Conservation (phyloP, 148 eudicot genomes). For the Rhododendron vialii region DNA sequence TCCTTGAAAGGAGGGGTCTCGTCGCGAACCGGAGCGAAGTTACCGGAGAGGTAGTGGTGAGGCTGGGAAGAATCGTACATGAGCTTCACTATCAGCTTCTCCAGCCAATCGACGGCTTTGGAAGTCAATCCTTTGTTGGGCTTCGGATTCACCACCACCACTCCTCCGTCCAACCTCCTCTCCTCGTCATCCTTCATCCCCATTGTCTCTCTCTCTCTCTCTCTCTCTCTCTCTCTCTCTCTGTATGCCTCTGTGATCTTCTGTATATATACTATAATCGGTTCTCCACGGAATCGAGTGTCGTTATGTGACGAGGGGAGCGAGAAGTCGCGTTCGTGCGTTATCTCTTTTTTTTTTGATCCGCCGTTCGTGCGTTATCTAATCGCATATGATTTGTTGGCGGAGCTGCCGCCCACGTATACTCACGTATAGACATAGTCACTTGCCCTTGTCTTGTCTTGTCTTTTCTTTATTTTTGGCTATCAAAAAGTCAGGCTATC, state of each 20-base stretch:
- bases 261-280: background rate
- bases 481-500: no score
- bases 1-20: slow-evolving; percentile 81
- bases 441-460: no score
- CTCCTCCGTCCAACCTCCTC: slow-evolving; percentile 16
- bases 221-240: background rate
- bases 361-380: background rate
- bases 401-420: background rate
- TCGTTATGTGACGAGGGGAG: background rate
- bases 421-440: background rate
- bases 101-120: slow-evolving; percentile 73
- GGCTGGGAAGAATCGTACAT: slow-evolving; percentile 56
- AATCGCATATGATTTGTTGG: background rate
- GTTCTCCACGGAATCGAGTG: background rate
- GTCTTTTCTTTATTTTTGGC: no score
- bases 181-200: slow-evolving; percentile 20
- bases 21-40: slow-evolving; percentile 64
- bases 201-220: slow-evolving; percentile 13
- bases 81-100: slow-evolving; percentile 56
- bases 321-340: background rate
- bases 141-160: slow-evolving; percentile 69
- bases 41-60: slow-evolving; percentile 63
- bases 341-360: no score
- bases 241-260: no score
- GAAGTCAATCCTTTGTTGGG: slow-evolving; percentile 64